phyloP scores from a whole-genome alignment of 2,329 filamentous ascomycete species.

The Pseudopithomyces maydicus region DNA sequence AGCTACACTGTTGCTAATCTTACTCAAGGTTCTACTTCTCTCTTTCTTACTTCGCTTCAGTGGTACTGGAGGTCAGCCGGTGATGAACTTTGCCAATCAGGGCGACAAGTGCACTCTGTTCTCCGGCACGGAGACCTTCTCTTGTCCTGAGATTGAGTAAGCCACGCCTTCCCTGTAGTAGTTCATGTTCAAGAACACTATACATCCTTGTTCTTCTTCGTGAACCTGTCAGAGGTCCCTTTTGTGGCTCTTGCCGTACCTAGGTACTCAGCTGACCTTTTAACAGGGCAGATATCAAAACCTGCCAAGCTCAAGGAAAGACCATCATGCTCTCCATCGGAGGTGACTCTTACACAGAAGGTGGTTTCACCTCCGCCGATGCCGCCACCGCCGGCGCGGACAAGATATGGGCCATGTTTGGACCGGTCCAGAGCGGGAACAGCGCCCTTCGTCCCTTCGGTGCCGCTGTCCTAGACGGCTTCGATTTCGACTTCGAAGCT shows the following conservation, averaged over 20 bases:
- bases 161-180: constrained; percentile 24
- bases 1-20: neutral
- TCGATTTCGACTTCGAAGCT: constrained; percentile 77
- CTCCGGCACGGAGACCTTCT: constrained; percentile 60
- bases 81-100: constrained; percentile 68
- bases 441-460: constrained; percentile 69
- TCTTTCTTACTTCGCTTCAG: constrained; percentile 66
- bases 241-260: neutral
- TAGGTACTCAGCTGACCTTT: neutral
- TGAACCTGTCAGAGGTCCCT: neutral
- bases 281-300: constrained; percentile 52
- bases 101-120: constrained; percentile 67
- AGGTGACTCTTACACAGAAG: constrained; percentile 71
- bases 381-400: constrained; percentile 55
- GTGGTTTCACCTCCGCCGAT: constrained; percentile 58
- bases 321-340: constrained; percentile 75
- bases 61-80: constrained; percentile 54
- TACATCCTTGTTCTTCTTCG: neutral
- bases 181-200: neutral
- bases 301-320: constrained; percentile 69
- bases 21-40: constrained; percentile 60
- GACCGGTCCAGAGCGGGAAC: constrained; percentile 54
- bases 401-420: constrained; percentile 73
- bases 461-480: constrained; percentile 69
- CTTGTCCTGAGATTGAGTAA: constrained; percentile 69